Evolutionary conservation across 78 protist genomes (phyloP), one percentile per base, ranked within the genome.

Genomic region (Speleostelium caveatum): DNA sequence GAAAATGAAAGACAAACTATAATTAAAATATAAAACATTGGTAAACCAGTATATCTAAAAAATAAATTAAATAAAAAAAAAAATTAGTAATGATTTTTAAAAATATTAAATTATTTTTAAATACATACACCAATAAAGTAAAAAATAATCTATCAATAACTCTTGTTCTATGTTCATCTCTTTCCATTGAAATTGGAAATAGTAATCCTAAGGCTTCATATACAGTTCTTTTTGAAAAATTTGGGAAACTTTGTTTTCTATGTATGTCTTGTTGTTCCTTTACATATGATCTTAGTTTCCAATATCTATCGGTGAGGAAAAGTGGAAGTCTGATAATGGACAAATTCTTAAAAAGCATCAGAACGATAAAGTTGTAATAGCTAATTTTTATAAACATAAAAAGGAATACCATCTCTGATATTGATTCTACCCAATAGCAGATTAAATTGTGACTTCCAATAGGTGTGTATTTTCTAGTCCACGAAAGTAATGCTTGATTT

Each of bases 111-210:
- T 74, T 73, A 55, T 36, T 24, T 32, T 10, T 12, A 33, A 21
- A 22, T 63, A 77, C 22, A 36, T 77, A 77, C 87, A 67, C 30
- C 22, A 79, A 36, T 30, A 53, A 28, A 21, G 91, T 83, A 33
- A 56, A 83, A 35, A 83, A 83, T 14, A 83, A 51, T 59, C 91
- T 53, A 69, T 83, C 91, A 19, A 83, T 72, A 30, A 83, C 79
- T 45, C 91, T 53, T 19, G 91, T 83, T 55, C 56, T 67, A 45
- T 83, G 91, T 60, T 83, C 91, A 59, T 83, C 75, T 71, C 91
- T 53, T 41, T 83, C 91, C 58, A 83, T 69, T 17, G 67, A 32
- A 22, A 69, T 59, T 55, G 91, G 91, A 55, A 83, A 83, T 0
- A 83, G n/a, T 32, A 55, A 63, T 26, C 73, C 69, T 4, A 83